Evolutionary conservation across 768 basidiomycete species (phyloP).

Genomic region (Zangia roseola): DNA sequence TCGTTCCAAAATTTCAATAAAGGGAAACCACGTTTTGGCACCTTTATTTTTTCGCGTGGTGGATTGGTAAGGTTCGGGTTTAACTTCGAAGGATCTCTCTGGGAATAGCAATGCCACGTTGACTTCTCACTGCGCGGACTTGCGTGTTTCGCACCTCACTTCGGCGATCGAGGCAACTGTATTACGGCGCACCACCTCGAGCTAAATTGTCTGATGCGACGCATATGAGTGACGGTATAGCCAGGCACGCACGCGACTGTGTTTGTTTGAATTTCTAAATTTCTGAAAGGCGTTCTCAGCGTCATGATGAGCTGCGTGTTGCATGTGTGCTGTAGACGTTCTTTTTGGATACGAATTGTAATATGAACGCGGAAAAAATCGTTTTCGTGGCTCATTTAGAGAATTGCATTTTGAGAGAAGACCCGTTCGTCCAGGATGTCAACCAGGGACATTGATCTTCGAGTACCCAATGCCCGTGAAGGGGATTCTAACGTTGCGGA

Average conservation of each 20-base stretch:
- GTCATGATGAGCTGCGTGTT: neutral
- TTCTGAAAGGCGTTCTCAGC: neutral
- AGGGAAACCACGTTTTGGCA: too few species aligned
- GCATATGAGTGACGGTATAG: neutral
- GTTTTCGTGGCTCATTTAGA: neutral
- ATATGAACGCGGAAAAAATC: constrained; percentile 1
- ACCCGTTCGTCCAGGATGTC: neutral
- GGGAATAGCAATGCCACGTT: neutral
- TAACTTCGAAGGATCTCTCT: neutral
- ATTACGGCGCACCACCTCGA: too few species aligned
- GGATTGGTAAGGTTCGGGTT: neutral
- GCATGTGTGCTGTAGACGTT: neutral
- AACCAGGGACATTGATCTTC: constrained; percentile 14
- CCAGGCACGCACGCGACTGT: too few species aligned
- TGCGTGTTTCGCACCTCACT: neutral
- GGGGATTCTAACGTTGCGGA: constrained; percentile 2
- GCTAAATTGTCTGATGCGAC: neutral
- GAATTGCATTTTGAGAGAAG: constrained; percentile 3
- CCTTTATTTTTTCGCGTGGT: too few species aligned
- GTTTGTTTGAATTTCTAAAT: too few species aligned
- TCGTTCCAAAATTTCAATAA: too few species aligned
- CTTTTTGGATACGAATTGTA: constrained; percentile 1
- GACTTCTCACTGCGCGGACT: neutral
- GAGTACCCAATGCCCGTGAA: too few species aligned
- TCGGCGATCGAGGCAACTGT: neutral